Conservation (phyloP, 768 basidiomycete genomes). For the Russula brevipes region DNA sequence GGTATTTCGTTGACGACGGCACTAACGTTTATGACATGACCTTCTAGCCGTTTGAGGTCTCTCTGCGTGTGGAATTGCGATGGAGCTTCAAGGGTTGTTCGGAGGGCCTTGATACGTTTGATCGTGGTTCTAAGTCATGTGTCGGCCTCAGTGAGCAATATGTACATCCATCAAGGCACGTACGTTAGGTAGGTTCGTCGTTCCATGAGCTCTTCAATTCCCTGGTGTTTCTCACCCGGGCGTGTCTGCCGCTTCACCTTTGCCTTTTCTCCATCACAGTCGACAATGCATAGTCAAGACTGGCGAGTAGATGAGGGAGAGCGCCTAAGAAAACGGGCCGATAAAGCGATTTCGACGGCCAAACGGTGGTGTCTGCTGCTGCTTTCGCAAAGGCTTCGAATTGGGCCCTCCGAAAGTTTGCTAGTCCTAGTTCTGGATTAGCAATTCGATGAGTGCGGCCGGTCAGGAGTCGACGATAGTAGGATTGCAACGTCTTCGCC, state of each 20-base stretch:
- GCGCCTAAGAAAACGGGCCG: slow-evolving; percentile 22
- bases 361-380: slow-evolving; percentile 1
- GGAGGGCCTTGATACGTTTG: slow-evolving; percentile 5
- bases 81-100: neutral
- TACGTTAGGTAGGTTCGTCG: slow-evolving; percentile 14
- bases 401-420: slow-evolving; percentile 6
- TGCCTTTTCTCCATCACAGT: slow-evolving; percentile 7
- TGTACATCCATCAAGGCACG: neutral
- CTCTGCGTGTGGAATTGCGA: slow-evolving; percentile 4
- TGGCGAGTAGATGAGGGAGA: slow-evolving; percentile 21
- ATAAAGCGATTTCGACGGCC: slow-evolving; percentile 17
- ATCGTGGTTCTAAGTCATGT: neutral
- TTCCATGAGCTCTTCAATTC: slow-evolving; percentile 18
- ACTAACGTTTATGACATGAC: neutral
- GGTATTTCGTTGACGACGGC: slow-evolving; percentile 2
- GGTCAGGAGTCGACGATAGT: slow-evolving; percentile 8
- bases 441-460: slow-evolving; percentile 3
- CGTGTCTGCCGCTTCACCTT: slow-evolving; percentile 12
- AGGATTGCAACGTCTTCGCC: slow-evolving; percentile 7
- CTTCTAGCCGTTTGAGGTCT: slow-evolving; percentile 3
- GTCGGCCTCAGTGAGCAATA: neutral
- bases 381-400: slow-evolving; percentile 12
- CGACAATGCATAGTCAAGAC: slow-evolving; percentile 8
- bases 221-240: slow-evolving; percentile 7
- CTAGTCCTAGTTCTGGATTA: slow-evolving; percentile 14